Evolutionary conservation across 2,329 filamentous ascomycete genomes (phyloP), one percentile per base, ranked within the genome.

Genomic region (Blastomyces gilchristii): DNA sequence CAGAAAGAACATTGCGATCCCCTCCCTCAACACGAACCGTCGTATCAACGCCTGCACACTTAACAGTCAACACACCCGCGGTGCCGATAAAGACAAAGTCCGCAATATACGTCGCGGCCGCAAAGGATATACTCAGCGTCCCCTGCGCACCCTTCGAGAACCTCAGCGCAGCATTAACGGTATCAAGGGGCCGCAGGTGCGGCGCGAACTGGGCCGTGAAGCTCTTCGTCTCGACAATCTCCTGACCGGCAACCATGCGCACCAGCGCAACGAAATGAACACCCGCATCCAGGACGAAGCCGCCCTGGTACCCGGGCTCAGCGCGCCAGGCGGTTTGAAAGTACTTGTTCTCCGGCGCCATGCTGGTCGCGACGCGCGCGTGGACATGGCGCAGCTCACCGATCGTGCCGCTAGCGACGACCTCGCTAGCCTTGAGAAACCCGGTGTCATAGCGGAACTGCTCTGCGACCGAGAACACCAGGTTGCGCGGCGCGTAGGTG

Each of bases 261-360:
- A 82, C 75, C 2, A 73, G 81, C 34, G 83, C 83, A 41, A 82
- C 71, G 63, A 80, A 80, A 67, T 85, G 83, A 18, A 85, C 79
- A 2, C 83, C 83, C 2, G 80, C 83, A 63, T 86, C 83, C 1
- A 86, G 76, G 56, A 86, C 67, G 65, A 85, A 85, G 0, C 83
- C 83, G 25, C 83, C 83, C 68, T 85, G 82, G 67, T 85, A 80
- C 41, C 77, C 76, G 0, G 83, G 82, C 18, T 68, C 76, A 70
- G 84, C 83, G 49, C 83, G 80, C 83, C 83, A 85, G 22, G 75
- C 71, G 1, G 82, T 83, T 67, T 81, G 79, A 66, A 76, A 81
- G 69, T 84, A 85, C 71, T 85, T 84, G n/a, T 74, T 76, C 9
- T 80, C 82, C 1, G 73, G 70, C 64, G 75, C 66, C 1, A 85